phyloP scores from a whole-genome alignment of 1,284 basidiomycete species.

The Trametes pubescens region DNA sequence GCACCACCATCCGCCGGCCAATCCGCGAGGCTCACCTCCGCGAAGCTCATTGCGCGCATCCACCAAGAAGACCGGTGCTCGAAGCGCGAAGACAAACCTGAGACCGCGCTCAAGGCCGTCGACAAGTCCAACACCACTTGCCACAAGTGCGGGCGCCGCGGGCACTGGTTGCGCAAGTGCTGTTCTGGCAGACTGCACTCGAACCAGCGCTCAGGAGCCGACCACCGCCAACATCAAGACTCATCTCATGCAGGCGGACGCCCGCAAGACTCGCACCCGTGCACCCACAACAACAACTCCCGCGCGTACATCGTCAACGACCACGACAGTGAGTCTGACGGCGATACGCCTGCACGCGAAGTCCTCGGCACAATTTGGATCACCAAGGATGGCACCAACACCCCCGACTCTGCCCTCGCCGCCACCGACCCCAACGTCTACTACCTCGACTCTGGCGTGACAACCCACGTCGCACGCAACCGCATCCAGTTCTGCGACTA shows the following conservation, averaged over 20 bases:
- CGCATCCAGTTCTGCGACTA: neutral
- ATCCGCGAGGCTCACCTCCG: neutral
- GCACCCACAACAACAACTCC: no score
- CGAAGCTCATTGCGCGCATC: neutral
- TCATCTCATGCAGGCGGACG: no score
- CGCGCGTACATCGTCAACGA: no score
- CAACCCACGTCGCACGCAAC: neutral
- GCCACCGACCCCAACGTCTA: neutral
- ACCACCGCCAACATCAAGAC: no score
- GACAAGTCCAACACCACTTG: neutral
- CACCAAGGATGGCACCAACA: neutral
- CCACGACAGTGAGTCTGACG: no score
- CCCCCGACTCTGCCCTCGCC: neutral
- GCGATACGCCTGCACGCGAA: no score
- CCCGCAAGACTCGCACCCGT: no score
- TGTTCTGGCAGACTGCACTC: neutral
- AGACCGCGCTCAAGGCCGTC: neutral
- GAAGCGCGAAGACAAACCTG: neutral
- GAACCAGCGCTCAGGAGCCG: no score
- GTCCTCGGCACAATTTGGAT: constrained; percentile 1
- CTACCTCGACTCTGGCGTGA: neutral
- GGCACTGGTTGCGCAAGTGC: no score
- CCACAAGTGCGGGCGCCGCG: neutral
- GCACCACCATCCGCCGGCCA: no score
- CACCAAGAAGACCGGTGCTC: neutral